A percentile compares a stretch with the other conserved stretches of the same genome.
These are phyloP conservation scores for Blastocystis hominis DNA, from an alignment of 352 stramenopile species.

Conservation along the genomic window DNA sequence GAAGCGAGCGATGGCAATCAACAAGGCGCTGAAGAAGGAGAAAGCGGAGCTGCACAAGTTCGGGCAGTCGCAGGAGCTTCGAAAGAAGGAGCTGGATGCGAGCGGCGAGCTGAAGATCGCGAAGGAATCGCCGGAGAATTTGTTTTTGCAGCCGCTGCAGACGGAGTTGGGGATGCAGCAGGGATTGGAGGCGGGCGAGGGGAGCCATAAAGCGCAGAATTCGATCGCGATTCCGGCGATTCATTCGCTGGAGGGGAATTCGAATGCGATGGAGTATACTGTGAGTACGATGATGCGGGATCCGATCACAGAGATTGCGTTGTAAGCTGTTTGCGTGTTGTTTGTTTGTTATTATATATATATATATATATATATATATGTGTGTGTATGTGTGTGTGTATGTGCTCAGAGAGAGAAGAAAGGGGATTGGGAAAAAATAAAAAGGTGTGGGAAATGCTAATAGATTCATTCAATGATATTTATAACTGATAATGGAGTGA, in stretches of 20 bases:
- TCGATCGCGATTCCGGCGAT: constrained; percentile 37
- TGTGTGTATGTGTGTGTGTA: neutral
- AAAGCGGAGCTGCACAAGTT: constrained; percentile 28
- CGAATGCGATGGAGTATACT: neutral
- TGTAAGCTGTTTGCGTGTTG: neutral
- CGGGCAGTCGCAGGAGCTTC: neutral
- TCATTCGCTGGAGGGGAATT: neutral
- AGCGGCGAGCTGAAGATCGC: neutral
- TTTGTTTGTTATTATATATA: too few species aligned
- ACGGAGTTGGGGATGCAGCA: neutral
- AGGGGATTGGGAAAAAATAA: too few species aligned
- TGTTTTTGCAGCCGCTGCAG: neutral
- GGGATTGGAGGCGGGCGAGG: neutral
- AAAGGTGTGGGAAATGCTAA: too few species aligned
- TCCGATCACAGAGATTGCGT: neutral
- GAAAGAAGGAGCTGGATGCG: neutral
- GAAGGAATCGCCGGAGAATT: neutral
- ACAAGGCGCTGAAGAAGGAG: constrained; percentile 49
- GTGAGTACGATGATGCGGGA: constrained; percentile 6
- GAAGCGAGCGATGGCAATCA: constrained; percentile 24
- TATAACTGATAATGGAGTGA: too few species aligned
- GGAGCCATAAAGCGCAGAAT: neutral
- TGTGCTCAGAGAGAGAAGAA: neutral
- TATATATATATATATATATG: too few species aligned
- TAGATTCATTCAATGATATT: too few species aligned